A percentile compares a stretch with the other conserved stretches of the same genome.
phyloP scores from a whole-genome alignment of 257 asterid species.

The Cynanchum wilfordii region DNA sequence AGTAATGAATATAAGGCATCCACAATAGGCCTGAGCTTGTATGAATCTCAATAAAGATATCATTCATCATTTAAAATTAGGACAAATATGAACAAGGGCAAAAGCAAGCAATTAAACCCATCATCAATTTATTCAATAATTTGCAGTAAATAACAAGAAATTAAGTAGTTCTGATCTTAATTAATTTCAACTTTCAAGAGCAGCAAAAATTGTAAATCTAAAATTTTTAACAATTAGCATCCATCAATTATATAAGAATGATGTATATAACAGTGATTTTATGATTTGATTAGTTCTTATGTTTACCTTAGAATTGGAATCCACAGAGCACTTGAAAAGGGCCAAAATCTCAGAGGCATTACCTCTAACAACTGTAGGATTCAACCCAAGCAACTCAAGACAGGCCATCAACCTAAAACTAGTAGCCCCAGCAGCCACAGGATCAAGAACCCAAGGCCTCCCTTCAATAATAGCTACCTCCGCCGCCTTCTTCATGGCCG shows the following conservation, averaged over 20 bases:
- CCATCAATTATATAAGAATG: background rate
- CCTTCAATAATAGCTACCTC: slow-evolving; percentile 40
- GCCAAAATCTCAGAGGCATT: slow-evolving; percentile 89
- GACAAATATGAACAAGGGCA: background rate
- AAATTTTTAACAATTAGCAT: background rate
- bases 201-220: background rate
- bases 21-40: background rate
- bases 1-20: background rate
- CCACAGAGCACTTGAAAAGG: slow-evolving; percentile 54
- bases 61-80: background rate
- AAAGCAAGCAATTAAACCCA: background rate
- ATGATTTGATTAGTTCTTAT: background rate
- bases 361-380: slow-evolving; percentile 82
- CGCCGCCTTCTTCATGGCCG: slow-evolving; percentile 75
- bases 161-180: background rate
- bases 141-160: background rate
- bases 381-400: slow-evolving; percentile 53
- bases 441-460: slow-evolving; percentile 96
- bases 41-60: background rate
- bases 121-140: background rate
- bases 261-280: background rate
- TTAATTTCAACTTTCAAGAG: background rate
- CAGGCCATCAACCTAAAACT: slow-evolving; percentile 71
- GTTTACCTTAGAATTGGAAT: slow-evolving; percentile 52
- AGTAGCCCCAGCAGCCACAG: slow-evolving; percentile 86